Conservation (phyloP, 441 rosid genomes). For the Metrosideros polymorpha region DNA sequence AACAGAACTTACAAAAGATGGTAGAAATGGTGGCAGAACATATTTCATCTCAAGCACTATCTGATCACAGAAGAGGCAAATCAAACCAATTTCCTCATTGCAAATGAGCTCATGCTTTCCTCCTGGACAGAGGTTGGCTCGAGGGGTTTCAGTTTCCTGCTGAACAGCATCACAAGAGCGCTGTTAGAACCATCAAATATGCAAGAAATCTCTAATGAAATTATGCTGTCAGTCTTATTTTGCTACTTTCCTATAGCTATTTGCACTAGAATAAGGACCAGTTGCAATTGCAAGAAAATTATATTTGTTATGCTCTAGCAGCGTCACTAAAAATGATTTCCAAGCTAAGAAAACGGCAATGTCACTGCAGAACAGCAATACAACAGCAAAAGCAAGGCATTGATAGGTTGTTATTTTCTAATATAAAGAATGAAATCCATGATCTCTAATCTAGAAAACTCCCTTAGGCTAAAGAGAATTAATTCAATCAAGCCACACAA, state of each 20-base stretch:
- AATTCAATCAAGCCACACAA: background rate
- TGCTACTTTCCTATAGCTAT: background rate
- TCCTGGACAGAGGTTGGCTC: slow-evolving; percentile 10
- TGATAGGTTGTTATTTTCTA: background rate
- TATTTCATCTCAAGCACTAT: slow-evolving; percentile 49
- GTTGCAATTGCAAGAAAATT: background rate
- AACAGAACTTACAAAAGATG: slow-evolving; percentile 43
- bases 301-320: background rate
- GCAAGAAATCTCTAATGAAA: background rate
- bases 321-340: background rate
- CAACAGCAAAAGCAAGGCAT: background rate
- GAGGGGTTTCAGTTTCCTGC: slow-evolving; percentile 6
- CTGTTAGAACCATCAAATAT: background rate
- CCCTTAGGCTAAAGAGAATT: background rate
- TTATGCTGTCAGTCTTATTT: background rate
- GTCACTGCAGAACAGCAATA: background rate
- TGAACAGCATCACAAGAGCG: background rate
- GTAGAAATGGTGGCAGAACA: background rate
- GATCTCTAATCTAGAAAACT: background rate
- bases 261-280: background rate
- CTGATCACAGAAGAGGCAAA: slow-evolving; percentile 39
- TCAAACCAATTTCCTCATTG: slow-evolving; percentile 59
- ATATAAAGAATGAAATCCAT: background rate
- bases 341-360: background rate
- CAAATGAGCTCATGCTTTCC: slow-evolving; percentile 35